Conservation (phyloP, 2,329 filamentous ascomycete species). For the Colletotrichum simmondsii region DNA sequence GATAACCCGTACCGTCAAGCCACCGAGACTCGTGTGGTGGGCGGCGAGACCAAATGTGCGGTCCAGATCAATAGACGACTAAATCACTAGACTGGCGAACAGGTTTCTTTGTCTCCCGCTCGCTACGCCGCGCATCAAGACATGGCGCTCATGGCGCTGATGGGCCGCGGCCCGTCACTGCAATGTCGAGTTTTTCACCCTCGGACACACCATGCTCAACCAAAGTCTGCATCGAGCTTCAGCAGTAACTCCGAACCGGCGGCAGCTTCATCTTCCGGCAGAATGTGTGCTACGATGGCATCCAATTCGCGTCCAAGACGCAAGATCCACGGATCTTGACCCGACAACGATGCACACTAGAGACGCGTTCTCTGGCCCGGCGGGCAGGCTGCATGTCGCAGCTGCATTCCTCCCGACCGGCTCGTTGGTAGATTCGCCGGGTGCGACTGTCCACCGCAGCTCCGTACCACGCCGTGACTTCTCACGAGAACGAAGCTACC, state of each 20-base stretch:
- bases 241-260: constrained; percentile 5
- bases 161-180: constrained; percentile 19
- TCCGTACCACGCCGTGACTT: constrained; percentile 24
- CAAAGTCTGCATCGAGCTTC: constrained; percentile 11
- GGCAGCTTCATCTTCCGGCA: constrained; percentile 18
- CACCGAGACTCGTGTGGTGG: constrained; percentile 1
- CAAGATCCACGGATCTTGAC: constrained; percentile 29
- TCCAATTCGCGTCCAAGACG: constrained; percentile 23
- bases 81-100: constrained; percentile 9
- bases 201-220: neutral
- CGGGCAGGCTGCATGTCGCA: constrained; percentile 16
- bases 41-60: constrained; percentile 12
- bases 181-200: constrained; percentile 6
- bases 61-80: neutral
- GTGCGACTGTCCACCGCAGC: constrained; percentile 34
- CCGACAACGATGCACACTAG: constrained; percentile 17
- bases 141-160: constrained; percentile 26
- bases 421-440: constrained; percentile 31
- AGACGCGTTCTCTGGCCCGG: constrained; percentile 14
- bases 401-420: constrained; percentile 29
- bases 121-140: constrained; percentile 27
- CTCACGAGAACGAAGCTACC: constrained; percentile 12
- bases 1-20: constrained; percentile 5
- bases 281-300: constrained; percentile 13
- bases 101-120: constrained; percentile 22